A percentile compares a stretch with the other conserved stretches of the same genome.
Evolutionary conservation across 345 rosid species (phyloP).

Genomic region (Bruguiera sexangula): DNA sequence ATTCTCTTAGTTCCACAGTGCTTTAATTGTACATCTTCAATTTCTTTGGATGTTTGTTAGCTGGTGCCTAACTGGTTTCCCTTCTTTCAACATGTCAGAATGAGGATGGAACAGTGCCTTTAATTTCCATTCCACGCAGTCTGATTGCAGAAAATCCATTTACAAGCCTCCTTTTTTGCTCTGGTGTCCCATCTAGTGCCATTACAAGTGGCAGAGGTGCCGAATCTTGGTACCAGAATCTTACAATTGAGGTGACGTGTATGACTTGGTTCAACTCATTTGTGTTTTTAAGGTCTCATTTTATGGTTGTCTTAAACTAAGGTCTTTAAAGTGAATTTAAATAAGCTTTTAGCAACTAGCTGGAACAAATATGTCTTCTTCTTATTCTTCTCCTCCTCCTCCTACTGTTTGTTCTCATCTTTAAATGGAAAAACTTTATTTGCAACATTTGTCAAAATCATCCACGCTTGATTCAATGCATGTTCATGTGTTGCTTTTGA

Average conservation of each 20-base stretch:
- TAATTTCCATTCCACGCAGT: conserved; percentile 66
- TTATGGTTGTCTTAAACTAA: too few species aligned
- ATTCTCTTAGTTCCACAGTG: conserved; percentile 13
- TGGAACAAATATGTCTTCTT: too few species aligned
- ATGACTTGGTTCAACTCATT: not conserved
- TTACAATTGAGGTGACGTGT: conserved; percentile 63
- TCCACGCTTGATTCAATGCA: too few species aligned
- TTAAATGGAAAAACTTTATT: too few species aligned
- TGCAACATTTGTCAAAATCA: too few species aligned
- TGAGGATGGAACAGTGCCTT: conserved; percentile 71
- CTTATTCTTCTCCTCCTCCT: too few species aligned
- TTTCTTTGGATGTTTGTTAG: conserved; percentile 3
- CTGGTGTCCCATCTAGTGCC: conserved; percentile 40
- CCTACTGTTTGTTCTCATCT: too few species aligned
- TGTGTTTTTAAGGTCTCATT: not conserved
- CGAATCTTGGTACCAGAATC: conserved; percentile 75
- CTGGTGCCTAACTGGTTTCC: conserved; percentile 22
- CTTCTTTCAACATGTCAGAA: conserved; percentile 47
- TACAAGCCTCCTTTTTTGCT: conserved; percentile 78
- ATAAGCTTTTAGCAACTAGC: too few species aligned
- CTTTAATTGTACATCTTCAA: not conserved
- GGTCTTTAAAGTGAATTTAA: too few species aligned
- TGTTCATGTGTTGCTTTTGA: too few species aligned
- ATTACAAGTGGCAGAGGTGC: conserved; percentile 37
- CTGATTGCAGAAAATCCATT: conserved; percentile 89